Evolutionary conservation across 2,329 filamentous ascomycete species (phyloP), one percentile per base, ranked within the genome.

Genomic region (Penicillium sp.): DNA sequence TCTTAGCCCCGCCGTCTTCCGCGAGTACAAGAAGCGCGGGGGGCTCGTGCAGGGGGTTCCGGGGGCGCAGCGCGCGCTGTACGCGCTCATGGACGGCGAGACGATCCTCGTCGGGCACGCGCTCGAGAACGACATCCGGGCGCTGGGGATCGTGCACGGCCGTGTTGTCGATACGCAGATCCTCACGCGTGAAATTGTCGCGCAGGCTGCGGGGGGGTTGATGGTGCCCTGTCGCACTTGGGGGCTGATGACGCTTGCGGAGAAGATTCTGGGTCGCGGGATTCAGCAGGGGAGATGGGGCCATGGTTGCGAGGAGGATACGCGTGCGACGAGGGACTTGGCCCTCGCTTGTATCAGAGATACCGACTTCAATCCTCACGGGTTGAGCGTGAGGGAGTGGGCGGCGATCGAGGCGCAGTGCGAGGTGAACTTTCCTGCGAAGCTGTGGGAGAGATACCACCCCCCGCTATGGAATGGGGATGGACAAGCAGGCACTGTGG

Each of bases 241-340:
- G 44, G n/a, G 35, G 13, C 44, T 48, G 41, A 19, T n/a, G 13
- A 8, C 8, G 5, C 7, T 56, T n/a, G 30, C 26, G 15, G 19
- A 9, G 6, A n/a, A 56, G 7, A 8, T 48, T 5, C 44, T 56
- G 15, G 41, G 26, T 23, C 29, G 17, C 23, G 2, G 3, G 11
- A 17, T 45, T 13, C 52, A 45, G 21, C 17, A 35, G 17, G 21
- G 13, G 8, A 30, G 13, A 13, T 15, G 13, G 11, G 55, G 55
- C 0, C 46, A 57, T 57, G 15, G 50, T 19, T 57, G 55, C n/a
- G 13, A 21, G 7, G 55, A 57, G 47, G 55, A 50, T 29, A 31
- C 17, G 46, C 49, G 41, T 44, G 55, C 55, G 13, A 7, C 55
- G 30, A 21, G 55, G 19, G 47, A 57, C 21, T 3, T 57, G 13